These are phyloP conservation scores for Phytophthora citrophthora DNA, from an alignment of 352 stramenopile species.

Conservation along the genomic window DNA sequence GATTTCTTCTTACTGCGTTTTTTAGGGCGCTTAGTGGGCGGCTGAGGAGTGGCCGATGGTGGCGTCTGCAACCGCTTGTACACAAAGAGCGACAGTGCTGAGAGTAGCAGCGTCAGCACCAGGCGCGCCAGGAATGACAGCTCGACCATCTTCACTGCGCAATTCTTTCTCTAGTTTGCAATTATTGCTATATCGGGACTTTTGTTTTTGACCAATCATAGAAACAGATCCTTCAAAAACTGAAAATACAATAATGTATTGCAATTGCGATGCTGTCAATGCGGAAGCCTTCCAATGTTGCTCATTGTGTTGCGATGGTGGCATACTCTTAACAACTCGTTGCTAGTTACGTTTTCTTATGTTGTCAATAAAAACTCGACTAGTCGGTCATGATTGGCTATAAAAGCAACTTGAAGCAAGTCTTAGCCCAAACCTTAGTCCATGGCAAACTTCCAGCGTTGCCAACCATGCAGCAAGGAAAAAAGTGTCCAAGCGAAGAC, in stretches of 20 bases:
- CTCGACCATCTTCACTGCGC: constrained; percentile 36
- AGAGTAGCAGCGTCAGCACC: constrained; percentile 51
- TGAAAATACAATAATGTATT: no score
- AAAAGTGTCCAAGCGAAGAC: no score
- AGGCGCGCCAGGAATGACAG: constrained; percentile 44
- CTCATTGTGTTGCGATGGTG: no score
- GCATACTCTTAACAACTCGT: no score
- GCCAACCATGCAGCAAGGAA: no score
- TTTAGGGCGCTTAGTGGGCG: constrained; percentile 27
- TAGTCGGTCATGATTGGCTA: not conserved
- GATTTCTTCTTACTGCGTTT: constrained; percentile 59
- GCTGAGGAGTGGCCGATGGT: not conserved
- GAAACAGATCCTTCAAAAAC: no score
- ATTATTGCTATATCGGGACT: not conserved
- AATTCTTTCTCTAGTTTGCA: constrained; percentile 19
- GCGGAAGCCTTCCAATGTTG: no score
- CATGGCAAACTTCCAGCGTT: not conserved
- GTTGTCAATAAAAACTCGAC: not conserved
- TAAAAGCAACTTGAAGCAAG: constrained; percentile 5
- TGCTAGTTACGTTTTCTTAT: no score
- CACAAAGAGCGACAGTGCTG: constrained; percentile 38
- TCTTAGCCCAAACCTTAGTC: not conserved
- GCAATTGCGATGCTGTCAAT: no score
- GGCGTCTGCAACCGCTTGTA: constrained; percentile 47
- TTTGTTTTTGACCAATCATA: not conserved